Conservation (phyloP, 768 basidiomycete species). For the Leccinum arenicola region DNA sequence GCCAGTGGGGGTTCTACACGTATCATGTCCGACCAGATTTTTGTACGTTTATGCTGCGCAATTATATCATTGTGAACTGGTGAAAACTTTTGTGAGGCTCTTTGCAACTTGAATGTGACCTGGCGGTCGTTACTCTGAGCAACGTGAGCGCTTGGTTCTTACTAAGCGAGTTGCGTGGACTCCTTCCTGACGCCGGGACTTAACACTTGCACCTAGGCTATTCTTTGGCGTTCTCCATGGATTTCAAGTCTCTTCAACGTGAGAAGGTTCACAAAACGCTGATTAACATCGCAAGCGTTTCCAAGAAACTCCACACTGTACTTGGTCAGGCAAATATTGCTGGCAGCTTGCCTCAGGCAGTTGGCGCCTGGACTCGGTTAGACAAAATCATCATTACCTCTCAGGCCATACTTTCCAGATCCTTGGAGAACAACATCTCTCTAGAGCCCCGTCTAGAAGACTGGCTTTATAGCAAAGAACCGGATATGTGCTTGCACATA, state of each 20-base stretch:
- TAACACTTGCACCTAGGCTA: no score
- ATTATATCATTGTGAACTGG: neutral
- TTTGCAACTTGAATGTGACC: neutral
- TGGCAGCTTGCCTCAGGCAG: neutral
- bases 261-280: neutral
- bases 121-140: no score
- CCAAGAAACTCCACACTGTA: neutral
- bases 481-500: constrained; percentile 5
- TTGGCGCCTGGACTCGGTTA: neutral
- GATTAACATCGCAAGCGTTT: neutral
- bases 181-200: no score
- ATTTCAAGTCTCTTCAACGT: neutral
- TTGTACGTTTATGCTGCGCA: neutral
- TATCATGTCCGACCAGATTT: neutral
- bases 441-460: constrained; percentile 1
- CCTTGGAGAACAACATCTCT: neutral
- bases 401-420: neutral
- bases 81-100: no score
- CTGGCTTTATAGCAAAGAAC: constrained; percentile 5
- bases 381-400: neutral
- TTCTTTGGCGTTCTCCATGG: neutral
- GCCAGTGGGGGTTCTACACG: constrained; percentile 36
- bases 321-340: neutral
- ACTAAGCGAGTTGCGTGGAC: no score
- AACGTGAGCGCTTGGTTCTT: no score